Evolutionary conservation across 2,329 filamentous ascomycete genomes (phyloP).

Genomic region (Aspergillus proliferans): DNA sequence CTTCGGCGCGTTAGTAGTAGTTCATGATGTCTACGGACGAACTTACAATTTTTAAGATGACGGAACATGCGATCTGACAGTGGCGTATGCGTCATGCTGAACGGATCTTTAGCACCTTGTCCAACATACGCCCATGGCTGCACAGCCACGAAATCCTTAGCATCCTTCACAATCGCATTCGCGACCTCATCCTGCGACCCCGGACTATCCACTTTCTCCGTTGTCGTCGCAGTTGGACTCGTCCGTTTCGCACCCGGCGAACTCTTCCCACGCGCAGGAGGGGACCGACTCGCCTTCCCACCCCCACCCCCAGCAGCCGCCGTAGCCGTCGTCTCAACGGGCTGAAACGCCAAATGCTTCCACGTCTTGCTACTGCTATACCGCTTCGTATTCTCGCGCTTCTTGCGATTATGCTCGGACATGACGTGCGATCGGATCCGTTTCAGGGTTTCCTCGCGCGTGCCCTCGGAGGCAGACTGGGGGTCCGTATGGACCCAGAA

Average conservation of each 20-base stretch:
- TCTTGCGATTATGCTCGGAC: constrained; percentile 39
- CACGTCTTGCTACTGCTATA: constrained; percentile 35
- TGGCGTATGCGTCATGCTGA: constrained; percentile 29
- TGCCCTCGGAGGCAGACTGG: constrained; percentile 31
- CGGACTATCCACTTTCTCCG: too few relatives aligned
- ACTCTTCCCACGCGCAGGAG: neutral
- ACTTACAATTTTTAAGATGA: constrained; percentile 33
- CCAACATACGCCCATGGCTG: constrained; percentile 24
- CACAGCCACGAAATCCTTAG: neutral
- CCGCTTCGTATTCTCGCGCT: constrained; percentile 34
- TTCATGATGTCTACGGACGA: neutral
- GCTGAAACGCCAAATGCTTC: constrained; percentile 32
- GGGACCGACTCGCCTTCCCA: neutral
- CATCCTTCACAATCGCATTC: neutral
- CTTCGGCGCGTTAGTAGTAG: constrained; percentile 13
- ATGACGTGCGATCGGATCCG: constrained; percentile 39
- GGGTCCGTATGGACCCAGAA: constrained; percentile 37
- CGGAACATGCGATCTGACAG: constrained; percentile 33
- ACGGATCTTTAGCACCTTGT: constrained; percentile 30
- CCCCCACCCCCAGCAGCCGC: neutral
- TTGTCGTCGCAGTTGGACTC: constrained; percentile 11
- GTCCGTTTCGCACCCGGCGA: constrained; percentile 2
- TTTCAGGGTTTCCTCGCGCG: constrained; percentile 34
- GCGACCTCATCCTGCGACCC: neutral
- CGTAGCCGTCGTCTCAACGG: constrained; percentile 19